Evolutionary conservation across 2,329 filamentous ascomycete species (phyloP).

Genomic region (Nigrospora sphaerica): DNA sequence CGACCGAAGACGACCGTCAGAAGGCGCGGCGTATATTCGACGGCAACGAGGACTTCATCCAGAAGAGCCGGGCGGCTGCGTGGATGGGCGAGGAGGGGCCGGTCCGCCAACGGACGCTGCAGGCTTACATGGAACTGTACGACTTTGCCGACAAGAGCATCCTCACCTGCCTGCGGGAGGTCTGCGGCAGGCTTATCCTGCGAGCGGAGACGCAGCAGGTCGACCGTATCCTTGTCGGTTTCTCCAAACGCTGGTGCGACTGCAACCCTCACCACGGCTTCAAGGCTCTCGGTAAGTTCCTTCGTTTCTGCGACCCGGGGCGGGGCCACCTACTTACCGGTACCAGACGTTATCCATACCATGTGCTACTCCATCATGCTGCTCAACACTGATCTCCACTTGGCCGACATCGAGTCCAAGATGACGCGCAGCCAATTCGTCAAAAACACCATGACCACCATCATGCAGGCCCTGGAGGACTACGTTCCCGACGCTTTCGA

Average conservation of each 20-base stretch:
- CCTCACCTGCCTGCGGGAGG: constrained; percentile 65
- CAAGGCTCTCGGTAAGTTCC: constrained; percentile 67
- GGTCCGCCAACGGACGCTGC: constrained; percentile 49
- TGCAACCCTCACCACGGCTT: constrained; percentile 93
- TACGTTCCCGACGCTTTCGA: constrained; percentile 62
- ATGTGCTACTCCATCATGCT: constrained; percentile 95
- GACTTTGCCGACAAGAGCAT: constrained; percentile 80
- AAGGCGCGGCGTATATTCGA: constrained; percentile 80
- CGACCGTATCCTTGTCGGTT: constrained; percentile 84
- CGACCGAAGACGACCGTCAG: constrained; percentile 62
- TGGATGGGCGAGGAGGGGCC: constrained; percentile 77
- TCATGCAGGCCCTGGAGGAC: constrained; percentile 69
- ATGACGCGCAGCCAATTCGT: constrained; percentile 95
- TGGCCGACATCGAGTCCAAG: constrained; percentile 91
- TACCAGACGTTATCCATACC: constrained; percentile 83
- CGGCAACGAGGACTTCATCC: constrained; percentile 74
- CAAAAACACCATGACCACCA: constrained; percentile 91
- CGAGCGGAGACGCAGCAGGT: constrained; percentile 95
- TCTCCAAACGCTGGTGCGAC: constrained; percentile 84
- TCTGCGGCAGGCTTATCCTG: constrained; percentile 76
- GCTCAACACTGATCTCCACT: constrained; percentile 89
- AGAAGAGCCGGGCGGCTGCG: constrained; percentile 72
- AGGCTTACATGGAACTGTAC: constrained; percentile 88
- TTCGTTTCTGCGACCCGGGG: too few relatives aligned
- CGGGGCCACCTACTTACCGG: constrained; percentile 22